Percentiles rank a stretch among this genome's conserved stretches.
Evolutionary conservation across 306 rosid genomes (phyloP).

Genomic region (Albizia julibrissin): DNA sequence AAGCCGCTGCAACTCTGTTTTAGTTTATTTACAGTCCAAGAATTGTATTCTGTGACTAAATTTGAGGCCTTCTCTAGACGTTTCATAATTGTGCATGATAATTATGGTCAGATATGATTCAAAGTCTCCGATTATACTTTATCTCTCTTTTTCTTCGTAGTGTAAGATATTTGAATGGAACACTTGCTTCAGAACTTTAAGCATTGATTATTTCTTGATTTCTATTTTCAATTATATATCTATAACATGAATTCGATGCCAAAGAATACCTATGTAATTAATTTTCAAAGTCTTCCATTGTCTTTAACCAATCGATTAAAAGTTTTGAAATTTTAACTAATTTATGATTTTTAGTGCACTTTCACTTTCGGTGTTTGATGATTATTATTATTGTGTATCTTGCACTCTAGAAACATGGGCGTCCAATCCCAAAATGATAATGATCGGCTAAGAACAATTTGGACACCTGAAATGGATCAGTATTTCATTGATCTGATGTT

Average conservation of each 20-base stretch:
- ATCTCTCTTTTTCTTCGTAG: not conserved
- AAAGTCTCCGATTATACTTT: not conserved
- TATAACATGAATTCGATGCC: not conserved
- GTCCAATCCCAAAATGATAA: slow-evolving; percentile 39
- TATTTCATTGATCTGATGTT: slow-evolving; percentile 74
- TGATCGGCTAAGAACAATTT: slow-evolving; percentile 69
- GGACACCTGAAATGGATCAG: slow-evolving; percentile 83
- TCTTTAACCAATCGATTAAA: not conserved
- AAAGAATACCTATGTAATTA: not conserved
- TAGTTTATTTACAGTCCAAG: not conserved
- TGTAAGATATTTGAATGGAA: not conserved
- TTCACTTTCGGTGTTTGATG: not conserved
- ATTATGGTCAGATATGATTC: not conserved
- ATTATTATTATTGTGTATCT: not conserved
- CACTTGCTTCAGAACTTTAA: not conserved
- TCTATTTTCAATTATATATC: not conserved
- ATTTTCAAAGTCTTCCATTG: not conserved
- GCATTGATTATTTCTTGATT: slow-evolving; percentile 8
- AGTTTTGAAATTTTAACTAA: not conserved
- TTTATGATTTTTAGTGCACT: not conserved
- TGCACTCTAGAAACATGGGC: slow-evolving; percentile 43
- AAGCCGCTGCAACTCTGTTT: not conserved
- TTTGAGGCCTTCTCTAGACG: not conserved
- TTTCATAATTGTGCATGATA: not conserved
- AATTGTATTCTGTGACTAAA: not conserved